phyloP scores from a whole-genome alignment of 352 stramenopile species.

The Chloridella minuta region DNA sequence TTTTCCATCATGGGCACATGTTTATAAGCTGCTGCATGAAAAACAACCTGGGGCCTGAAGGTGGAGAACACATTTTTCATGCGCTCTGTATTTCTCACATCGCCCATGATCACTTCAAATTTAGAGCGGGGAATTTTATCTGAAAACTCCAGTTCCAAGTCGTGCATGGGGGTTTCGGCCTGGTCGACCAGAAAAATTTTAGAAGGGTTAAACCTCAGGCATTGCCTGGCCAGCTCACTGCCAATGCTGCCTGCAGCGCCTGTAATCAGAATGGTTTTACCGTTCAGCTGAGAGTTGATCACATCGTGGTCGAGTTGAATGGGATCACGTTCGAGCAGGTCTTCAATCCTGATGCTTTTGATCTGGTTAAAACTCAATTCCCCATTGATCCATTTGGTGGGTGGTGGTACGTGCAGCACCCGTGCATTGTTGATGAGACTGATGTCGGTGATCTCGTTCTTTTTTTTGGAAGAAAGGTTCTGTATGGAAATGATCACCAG shows the following conservation, averaged over 20 bases:
- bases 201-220: not conserved
- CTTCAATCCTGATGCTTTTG: not conserved
- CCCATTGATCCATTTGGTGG: not conserved
- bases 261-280: not conserved
- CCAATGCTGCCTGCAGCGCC: not conserved
- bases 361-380: slow-evolving; percentile 1
- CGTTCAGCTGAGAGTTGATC: not conserved
- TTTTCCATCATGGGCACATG: not conserved
- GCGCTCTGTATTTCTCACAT: not conserved
- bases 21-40: not conserved
- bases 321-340: not conserved
- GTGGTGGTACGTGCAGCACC: not conserved
- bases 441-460: not conserved
- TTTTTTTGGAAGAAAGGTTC: not conserved
- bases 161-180: not conserved
- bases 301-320: not conserved
- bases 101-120: not conserved
- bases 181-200: not conserved
- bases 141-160: not conserved
- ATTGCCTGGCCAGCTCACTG: not conserved
- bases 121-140: not conserved
- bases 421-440: not conserved
- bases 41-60: not conserved
- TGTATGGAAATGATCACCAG: not conserved
- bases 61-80: not conserved